These are phyloP conservation scores for Exophiala aquamarina DNA, from an alignment of 2,329 filamentous ascomycete genomes.

Conservation along the genomic window DNA sequence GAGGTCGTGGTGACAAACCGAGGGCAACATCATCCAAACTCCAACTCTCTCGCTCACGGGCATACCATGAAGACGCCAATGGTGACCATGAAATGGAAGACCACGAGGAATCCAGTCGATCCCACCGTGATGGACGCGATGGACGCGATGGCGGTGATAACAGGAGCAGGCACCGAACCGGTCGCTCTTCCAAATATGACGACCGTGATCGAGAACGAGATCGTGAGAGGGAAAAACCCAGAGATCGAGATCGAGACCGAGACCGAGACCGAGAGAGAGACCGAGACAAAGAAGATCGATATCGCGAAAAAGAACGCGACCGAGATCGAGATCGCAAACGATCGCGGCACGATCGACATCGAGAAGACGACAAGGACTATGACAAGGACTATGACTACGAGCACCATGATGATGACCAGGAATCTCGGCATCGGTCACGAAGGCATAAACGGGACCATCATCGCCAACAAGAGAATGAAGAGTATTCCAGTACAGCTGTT, in stretches of 20 bases:
- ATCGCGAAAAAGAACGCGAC: slow-evolving; percentile 37
- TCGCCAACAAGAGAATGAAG: slow-evolving; percentile 24
- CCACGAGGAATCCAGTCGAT: slow-evolving; percentile 33
- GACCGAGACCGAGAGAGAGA: slow-evolving; percentile 20
- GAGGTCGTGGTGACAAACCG: slow-evolving; percentile 62
- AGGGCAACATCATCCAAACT: slow-evolving; percentile 38
- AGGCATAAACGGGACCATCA: slow-evolving; percentile 38
- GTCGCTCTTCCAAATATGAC: slow-evolving; percentile 26
- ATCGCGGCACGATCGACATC: slow-evolving; percentile 13
- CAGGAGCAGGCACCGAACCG: slow-evolving; percentile 33
- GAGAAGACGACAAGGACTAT: slow-evolving; percentile 24
- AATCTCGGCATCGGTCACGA: slow-evolving; percentile 35
- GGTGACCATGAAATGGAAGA: slow-evolving; percentile 29
- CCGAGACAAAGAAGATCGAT: slow-evolving; percentile 35
- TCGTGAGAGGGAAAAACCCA: slow-evolving; percentile 30
- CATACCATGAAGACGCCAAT: slow-evolving; percentile 43
- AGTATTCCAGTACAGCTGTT: slow-evolving; percentile 2
- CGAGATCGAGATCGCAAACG: slow-evolving; percentile 32
- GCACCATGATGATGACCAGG: slow-evolving; percentile 13
- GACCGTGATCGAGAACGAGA: slow-evolving; percentile 20
- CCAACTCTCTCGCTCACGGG: slow-evolving; percentile 49
- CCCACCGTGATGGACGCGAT: slow-evolving; percentile 14
- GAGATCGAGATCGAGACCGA: slow-evolving; percentile 28
- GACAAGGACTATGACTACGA: slow-evolving; percentile 22
- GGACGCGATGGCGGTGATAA: slow-evolving; percentile 15